A percentile compares a stretch with the other conserved stretches of the same genome.
phyloP scores from a whole-genome alignment of 805 yeast genomes.

The Kodamaea leandrae region DNA sequence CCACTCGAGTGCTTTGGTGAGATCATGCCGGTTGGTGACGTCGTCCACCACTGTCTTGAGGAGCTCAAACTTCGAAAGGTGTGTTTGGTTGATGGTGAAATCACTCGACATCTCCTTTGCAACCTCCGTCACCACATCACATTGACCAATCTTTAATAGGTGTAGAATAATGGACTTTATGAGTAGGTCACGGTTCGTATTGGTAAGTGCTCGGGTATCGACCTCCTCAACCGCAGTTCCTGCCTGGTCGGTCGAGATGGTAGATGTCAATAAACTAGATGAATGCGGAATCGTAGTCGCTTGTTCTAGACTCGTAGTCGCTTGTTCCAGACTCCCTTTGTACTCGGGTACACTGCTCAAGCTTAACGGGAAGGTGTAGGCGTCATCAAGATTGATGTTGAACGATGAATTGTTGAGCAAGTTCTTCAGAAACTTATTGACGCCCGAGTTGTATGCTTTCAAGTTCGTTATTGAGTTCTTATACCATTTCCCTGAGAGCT shows the following conservation, averaged over 20 bases:
- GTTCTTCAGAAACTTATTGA: slow-evolving; percentile 34
- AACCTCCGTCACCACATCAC: slow-evolving; percentile 33
- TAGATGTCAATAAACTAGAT: neutral
- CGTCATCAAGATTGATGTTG: slow-evolving; percentile 36
- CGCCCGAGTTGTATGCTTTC: slow-evolving; percentile 35
- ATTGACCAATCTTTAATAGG: slow-evolving; percentile 39
- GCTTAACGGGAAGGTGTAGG: slow-evolving; percentile 38
- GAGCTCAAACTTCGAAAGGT: slow-evolving; percentile 26
- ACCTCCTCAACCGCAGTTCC: neutral
- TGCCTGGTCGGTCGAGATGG: neutral
- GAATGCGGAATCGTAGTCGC: no score
- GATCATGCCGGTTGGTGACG: slow-evolving; percentile 30
- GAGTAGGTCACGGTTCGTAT: slow-evolving; percentile 23
- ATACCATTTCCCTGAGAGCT: slow-evolving; percentile 31
- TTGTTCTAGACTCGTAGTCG: no score
- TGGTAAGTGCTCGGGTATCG: no score
- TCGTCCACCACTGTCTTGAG: slow-evolving; percentile 35
- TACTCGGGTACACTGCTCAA: slow-evolving; percentile 5
- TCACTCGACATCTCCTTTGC: slow-evolving; percentile 20
- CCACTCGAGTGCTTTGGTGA: slow-evolving; percentile 34
- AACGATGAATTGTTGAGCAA: slow-evolving; percentile 27
- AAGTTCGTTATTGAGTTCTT: slow-evolving; percentile 30
- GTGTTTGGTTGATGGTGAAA: slow-evolving; percentile 19
- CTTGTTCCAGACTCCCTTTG: neutral
- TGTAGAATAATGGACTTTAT: slow-evolving; percentile 39